These are phyloP conservation scores for Elongisporangium prolatum DNA, from an alignment of 352 stramenopile genomes.

Conservation along the genomic window DNA sequence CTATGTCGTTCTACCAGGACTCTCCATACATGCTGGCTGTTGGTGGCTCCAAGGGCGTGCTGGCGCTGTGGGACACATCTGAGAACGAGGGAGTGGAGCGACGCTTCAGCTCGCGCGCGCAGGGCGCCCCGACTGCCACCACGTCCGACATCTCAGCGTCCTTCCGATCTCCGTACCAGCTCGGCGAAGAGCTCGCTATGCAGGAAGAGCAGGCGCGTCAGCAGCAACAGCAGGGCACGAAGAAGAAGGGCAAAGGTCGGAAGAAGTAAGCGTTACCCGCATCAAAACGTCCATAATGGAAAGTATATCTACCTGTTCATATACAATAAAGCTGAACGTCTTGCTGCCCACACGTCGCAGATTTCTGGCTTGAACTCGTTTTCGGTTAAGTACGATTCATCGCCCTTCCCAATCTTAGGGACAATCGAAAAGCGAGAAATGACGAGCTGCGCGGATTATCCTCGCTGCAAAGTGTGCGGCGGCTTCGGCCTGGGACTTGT, in stretches of 20 bases:
- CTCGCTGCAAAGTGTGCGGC: constrained; percentile 62
- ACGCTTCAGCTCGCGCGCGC: constrained; percentile 74
- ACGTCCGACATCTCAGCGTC: constrained; percentile 54
- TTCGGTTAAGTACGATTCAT: background rate
- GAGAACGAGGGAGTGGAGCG: constrained; percentile 85
- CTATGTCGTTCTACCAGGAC: constrained; percentile 88
- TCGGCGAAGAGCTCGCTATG: constrained; percentile 69
- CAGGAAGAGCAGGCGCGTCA: constrained; percentile 65
- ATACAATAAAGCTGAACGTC: background rate
- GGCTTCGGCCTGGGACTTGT: constrained; percentile 66
- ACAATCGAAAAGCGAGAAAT: constrained; percentile 4
- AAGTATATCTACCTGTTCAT: background rate
- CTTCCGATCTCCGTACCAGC: constrained; percentile 67
- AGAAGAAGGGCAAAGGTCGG: constrained; percentile 42
- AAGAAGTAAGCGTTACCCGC: constrained; percentile 14
- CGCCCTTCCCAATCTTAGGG: background rate
- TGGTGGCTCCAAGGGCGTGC: constrained; percentile 83
- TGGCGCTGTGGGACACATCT: constrained; percentile 88
- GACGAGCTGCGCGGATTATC: constrained; percentile 20
- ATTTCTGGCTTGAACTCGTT: background rate
- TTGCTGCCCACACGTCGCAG: background rate
- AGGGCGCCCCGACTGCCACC: constrained; percentile 22
- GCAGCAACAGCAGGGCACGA: constrained; percentile 27
- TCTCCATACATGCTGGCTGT: constrained; percentile 86
- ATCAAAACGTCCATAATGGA: background rate